Percentiles rank a stretch among this genome's conserved stretches.
Conservation (phyloP, 495 filamentous ascomycete species). For the Paragyromitra xinjiangensis region DNA sequence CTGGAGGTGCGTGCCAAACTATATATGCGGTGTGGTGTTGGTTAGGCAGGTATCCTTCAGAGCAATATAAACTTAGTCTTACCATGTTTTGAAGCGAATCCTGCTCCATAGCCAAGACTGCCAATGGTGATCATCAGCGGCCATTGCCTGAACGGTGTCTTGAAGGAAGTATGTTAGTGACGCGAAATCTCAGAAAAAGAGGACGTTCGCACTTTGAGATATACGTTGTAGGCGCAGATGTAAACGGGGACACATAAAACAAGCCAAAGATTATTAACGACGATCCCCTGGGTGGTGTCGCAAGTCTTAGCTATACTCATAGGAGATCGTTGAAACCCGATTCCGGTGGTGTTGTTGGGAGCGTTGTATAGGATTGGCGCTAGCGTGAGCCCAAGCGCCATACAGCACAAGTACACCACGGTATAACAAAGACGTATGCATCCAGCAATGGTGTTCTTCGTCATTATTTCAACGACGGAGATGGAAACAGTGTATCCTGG, state of each 20-base stretch:
- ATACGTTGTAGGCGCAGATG: constrained; percentile 34
- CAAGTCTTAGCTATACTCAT: neutral
- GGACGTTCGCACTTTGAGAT: constrained; percentile 13
- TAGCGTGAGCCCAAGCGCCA: constrained; percentile 33
- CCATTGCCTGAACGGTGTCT: constrained; percentile 37
- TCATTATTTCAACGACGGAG: constrained; percentile 43
- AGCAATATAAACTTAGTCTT: neutral
- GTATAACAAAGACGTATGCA: constrained; percentile 36
- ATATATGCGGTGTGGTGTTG: neutral
- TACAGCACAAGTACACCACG: constrained; percentile 33
- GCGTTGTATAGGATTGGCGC: constrained; percentile 36
- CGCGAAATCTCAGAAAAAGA: neutral
- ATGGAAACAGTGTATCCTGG: constrained; percentile 39
- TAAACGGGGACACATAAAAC: constrained; percentile 31
- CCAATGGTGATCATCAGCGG: constrained; percentile 28
- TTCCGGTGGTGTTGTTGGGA: constrained; percentile 14
- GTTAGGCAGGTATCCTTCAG: neutral
- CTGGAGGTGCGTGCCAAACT: constrained; percentile 39
- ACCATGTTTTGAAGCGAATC: constrained; percentile 31
- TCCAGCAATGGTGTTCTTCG: constrained; percentile 37
- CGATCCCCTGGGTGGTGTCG: constrained; percentile 17
- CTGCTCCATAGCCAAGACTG: constrained; percentile 32
- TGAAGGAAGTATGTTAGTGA: neutral
- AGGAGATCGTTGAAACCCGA: constrained; percentile 23
- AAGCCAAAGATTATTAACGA: constrained; percentile 36